A percentile compares a stretch with the other conserved stretches of the same genome.
Conservation (phyloP, 2,329 filamentous ascomycete species). For the Eutypella sp. region DNA sequence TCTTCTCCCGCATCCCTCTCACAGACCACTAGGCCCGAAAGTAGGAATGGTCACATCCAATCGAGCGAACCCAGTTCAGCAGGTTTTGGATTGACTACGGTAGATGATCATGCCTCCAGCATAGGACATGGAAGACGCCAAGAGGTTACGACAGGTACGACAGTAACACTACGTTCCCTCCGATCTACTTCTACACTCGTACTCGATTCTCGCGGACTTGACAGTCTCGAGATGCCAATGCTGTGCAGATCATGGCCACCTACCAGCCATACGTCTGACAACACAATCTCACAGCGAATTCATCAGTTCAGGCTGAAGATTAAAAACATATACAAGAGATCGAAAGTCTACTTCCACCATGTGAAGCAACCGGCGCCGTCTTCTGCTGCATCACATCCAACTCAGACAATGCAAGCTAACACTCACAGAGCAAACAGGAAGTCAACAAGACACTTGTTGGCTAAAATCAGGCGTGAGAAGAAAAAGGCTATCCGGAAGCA, state of each 20-base stretch:
- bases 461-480: too few species aligned
- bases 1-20: too few species aligned
- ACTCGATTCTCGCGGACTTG: background rate
- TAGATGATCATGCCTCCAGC: too few species aligned
- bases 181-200: background rate
- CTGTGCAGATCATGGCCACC: background rate
- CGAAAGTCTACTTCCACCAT: constrained; percentile 16
- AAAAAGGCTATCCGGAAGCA: too few species aligned
- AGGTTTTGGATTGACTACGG: too few species aligned
- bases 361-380: constrained; percentile 6
- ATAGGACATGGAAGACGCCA: background rate
- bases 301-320: constrained; percentile 17
- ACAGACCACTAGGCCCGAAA: too few species aligned
- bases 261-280: constrained; percentile 9
- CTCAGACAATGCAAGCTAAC: background rate
- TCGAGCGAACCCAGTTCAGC: too few species aligned
- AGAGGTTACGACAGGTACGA: background rate
- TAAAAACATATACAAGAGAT: constrained; percentile 15
- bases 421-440: background rate
- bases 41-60: too few species aligned
- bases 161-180: background rate
- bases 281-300: constrained; percentile 9
- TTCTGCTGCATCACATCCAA: background rate
- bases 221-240: background rate
- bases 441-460: background rate